Evolutionary conservation across 805 yeast genomes (phyloP), one percentile per base, ranked within the genome.

Genomic region (Kazachstania kunashirensis): DNA sequence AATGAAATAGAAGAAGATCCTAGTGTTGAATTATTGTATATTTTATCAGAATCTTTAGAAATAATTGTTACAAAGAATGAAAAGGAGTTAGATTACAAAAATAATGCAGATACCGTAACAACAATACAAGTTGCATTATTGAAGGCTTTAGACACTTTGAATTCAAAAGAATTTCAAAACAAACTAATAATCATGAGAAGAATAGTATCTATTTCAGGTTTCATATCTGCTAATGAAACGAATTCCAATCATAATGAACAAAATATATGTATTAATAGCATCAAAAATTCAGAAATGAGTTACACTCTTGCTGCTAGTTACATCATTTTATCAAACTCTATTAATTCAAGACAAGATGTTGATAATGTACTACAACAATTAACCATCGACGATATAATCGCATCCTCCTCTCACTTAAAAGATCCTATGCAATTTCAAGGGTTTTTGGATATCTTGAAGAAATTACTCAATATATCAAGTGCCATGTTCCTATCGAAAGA

Each of bases 371-470:
- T 40, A 16, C 30, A 46, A 5, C 13, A 33, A 6, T 26, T 55
- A 10, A 17, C 46, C 2, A 23, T 48, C 6, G 41, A 41, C 7
- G 24, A 44, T 8, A 13, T 58, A 3, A 43, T 53, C 3, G n/a
- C 35, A 1, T 33, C 33, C 6, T 38, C 45, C 5, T 23, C 31
- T 6, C n/a, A 29, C 3, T 38, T 58, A 10, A 46, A 38, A 17
- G 64, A 59, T 33, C 62, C 62, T 5, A 40, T 56, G 39, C 55
- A 55, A 35, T 54, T 40, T 27, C 62, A 57, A 41, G 61, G 63
- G 2, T 49, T 48, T 26, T 34, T 59, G 6, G 59, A 54, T 38
- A 36, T 56, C 12, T 23, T 49, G 5, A 53, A 43, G 29, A 59
- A 59, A 40, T 33, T 52, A 11, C 13, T 59, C 9, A 54, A 47